Evolutionary conservation across 2,329 filamentous ascomycete species (phyloP), one percentile per base, ranked within the genome.

Genomic region (Sporothrix brunneoviolacea): DNA sequence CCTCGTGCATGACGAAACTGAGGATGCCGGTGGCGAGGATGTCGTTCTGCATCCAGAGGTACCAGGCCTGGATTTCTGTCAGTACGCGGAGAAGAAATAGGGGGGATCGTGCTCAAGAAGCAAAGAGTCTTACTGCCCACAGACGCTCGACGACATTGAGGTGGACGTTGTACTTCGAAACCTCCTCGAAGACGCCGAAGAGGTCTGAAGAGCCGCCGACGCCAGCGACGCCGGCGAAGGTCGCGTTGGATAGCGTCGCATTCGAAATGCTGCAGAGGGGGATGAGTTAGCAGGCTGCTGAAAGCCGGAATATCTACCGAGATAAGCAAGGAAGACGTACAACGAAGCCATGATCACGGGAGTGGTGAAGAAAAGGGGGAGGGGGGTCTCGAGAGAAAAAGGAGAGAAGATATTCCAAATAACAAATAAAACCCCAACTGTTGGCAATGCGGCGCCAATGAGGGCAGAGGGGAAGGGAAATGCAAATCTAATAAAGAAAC

Each of bases 21-120:
- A 97, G 86, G 73, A 98, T 93, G 54, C 93, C 93, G 4, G 93
- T 98, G 53, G 93, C 93, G 55, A 98, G 83, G 49, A 87, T 84
- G 71, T 98, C 93, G 68, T 98, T 98, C 68, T 95, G 88, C 86
- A 97, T 95, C 79, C 84, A 98, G 15, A 91, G 80, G 68, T 98
- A 98, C 91, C 90, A 97, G 36, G 90, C 83, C 70, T 82, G 43
- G 18, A n/a, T n/a, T n/a, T n/a, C n/a, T n/a, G n/a, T n/a, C n/a
- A n/a, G n/a, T n/a, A n/a, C n/a, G n/a, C n/a, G 48, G 10, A 13
- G 41, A 43, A 22, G 48, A 30, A 44, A 37, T 32, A 56, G 50
- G 50, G 54, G 55, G 53, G 24, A 38, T n/a, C n/a, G n/a, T n/a
- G n/a, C n/a, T n/a, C n/a, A n/a, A n/a, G n/a, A n/a, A n/a, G n/a